These are phyloP conservation scores for Calycina marina DNA, from an alignment of 2,329 filamentous ascomycete species.

Conservation along the genomic window DNA sequence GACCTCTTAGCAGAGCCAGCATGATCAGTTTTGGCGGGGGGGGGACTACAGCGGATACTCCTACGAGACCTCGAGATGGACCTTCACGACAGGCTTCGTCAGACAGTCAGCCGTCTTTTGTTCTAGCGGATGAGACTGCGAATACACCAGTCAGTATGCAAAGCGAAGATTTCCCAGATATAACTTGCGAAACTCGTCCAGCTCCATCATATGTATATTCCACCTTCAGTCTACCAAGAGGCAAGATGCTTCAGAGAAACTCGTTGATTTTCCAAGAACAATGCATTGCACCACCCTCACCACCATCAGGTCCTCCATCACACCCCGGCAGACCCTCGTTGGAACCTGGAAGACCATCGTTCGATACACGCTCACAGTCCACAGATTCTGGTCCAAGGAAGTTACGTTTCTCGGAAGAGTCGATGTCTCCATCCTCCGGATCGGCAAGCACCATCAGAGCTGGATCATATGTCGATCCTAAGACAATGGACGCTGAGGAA, in stretches of 20 bases:
- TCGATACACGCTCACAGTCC: constrained; percentile 26
- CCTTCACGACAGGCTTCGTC: constrained; percentile 48
- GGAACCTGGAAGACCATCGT: constrained; percentile 27
- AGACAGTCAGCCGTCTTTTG: constrained; percentile 48
- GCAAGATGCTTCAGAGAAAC: constrained; percentile 60
- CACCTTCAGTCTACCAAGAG: constrained; percentile 70
- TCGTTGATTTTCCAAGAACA: constrained; percentile 43
- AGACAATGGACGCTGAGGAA: constrained; percentile 69
- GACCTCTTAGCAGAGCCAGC: constrained; percentile 73
- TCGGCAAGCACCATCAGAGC: constrained; percentile 23
- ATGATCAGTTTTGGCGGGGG: constrained; percentile 42
- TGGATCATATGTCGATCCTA: constrained; percentile 33
- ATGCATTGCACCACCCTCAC: constrained; percentile 42
- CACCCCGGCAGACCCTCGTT: constrained; percentile 1
- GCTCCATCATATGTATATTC: constrained; percentile 74
- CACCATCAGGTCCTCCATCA: constrained; percentile 40
- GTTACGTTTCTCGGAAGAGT: not conserved
- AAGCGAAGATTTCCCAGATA: constrained; percentile 51
- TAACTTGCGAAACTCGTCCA: constrained; percentile 30
- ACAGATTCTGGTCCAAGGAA: not conserved
- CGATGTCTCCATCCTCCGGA: constrained; percentile 12
- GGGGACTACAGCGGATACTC: not conserved
- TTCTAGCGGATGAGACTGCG: constrained; percentile 48
- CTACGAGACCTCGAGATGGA: constrained; percentile 28
- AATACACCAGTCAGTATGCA: constrained; percentile 60